Evolutionary conservation across 2,329 filamentous ascomycete genomes (phyloP).

Genomic region (Xylaria sp.): DNA sequence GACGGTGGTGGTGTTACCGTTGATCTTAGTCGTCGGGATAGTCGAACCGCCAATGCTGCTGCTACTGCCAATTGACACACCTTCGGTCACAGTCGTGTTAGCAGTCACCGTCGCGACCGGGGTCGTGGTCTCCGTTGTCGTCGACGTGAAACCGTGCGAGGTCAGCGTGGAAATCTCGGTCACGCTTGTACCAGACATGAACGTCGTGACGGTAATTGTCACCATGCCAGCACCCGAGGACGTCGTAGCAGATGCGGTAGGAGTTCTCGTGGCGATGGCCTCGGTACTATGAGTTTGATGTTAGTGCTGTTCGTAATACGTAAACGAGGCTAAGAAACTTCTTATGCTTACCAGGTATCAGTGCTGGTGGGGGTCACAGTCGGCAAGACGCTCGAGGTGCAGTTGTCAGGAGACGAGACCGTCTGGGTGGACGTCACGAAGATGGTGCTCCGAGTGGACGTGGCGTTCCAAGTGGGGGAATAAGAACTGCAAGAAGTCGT

Average conservation of each 20-base stretch:
- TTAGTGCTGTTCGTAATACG: not conserved
- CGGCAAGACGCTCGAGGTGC: not conserved
- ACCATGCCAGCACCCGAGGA: not conserved
- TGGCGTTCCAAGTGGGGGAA: not conserved
- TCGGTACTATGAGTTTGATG: not conserved
- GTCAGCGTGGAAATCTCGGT: too few relatives aligned
- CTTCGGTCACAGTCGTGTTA: not conserved
- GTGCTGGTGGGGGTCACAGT: not conserved
- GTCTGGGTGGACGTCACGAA: not conserved
- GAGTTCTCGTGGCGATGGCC: not conserved
- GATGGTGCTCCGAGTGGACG: not conserved
- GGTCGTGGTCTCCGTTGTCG: not conserved
- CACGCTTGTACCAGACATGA: too few relatives aligned
- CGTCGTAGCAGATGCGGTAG: not conserved
- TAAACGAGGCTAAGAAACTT: not conserved
- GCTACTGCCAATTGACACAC: not conserved
- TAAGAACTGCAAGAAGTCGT: not conserved
- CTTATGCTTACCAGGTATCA: not conserved
- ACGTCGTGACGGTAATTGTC: too few relatives aligned
- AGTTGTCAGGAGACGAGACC: not conserved
- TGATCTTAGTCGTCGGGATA: constrained; percentile 1
- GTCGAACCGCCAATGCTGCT: not conserved
- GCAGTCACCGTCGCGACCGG: not conserved
- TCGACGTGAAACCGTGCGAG: not conserved
- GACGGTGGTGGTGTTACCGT: constrained; percentile 4